Base-by-base conservation (phyloP, 1,139 yeast species). In the Taphrina pruni region DNA sequence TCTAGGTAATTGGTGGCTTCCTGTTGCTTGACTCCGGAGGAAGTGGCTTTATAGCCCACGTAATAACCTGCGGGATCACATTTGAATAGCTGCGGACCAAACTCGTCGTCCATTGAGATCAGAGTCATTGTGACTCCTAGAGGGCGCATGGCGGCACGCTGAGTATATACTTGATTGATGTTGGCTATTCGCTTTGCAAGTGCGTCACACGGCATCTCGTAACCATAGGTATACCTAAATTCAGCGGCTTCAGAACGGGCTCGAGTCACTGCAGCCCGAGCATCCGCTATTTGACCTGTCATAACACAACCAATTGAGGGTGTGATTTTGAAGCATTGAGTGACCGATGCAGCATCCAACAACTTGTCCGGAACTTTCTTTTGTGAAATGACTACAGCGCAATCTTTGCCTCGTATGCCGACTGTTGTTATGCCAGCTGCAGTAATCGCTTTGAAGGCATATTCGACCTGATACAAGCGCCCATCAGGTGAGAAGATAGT, bases 121-220 rank as follows among this genome's bases (percentile, higher is more conserved):
- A 94, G 89, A 32, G 97, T 92, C 76, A 92, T 84, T 21, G 72
- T 60, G 21, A 70, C 69, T 14, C 75, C 75, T 73, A 93, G 83
- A 38, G 99, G 99, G 79, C 99, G 87, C 98, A 94, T 94, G 79
- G 94, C 94, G n/a, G 99, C 99, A 77, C 98, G 85, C 80, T 94
- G 99, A 58, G 99, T 94, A 79, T 92, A 94, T 73, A 94, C 86
- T 82, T 94, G 99, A 62, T 96, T 89, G 76, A 92, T 81, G 77
- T 94, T 94, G 71, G 98, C 99, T 89, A 94, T 88, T 77, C 97
- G 86, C 81, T 93, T 94, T 64, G 97, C 92, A 75, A 94, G 83
- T 64, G 90, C 92, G 77, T 92, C 97, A 73, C 91, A 92, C 1
- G 99, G 98, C 91, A 94, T 93, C 77, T 91, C 97, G 78, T 92